Percentiles rank a stretch among this genome's conserved stretches.
Conservation (phyloP, 495 filamentous ascomycete genomes). For the Bombardia bombarda region DNA sequence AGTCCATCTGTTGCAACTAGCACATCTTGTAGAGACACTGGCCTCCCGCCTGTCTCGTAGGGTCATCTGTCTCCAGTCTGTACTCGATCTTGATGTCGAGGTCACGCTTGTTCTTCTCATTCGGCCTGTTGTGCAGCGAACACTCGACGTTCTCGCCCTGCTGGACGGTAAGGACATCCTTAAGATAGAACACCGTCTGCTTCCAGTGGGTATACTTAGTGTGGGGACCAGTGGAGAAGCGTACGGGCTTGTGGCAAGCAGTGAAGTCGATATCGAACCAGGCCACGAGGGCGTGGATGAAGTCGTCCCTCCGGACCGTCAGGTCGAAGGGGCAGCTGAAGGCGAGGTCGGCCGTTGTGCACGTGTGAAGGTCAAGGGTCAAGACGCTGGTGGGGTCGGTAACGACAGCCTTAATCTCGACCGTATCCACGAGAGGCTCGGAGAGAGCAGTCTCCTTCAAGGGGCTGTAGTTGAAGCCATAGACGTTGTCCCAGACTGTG, state of each 20-base stretch:
- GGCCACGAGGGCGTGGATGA: slow-evolving; percentile 88
- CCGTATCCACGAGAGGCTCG: slow-evolving; percentile 64
- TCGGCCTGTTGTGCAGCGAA: slow-evolving; percentile 72
- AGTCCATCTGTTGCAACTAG: no score
- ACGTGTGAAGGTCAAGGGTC: slow-evolving; percentile 66
- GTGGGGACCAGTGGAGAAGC: slow-evolving; percentile 80
- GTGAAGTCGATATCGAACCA: slow-evolving; percentile 99
- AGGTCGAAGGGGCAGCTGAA: slow-evolving; percentile 62
- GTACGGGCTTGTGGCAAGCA: slow-evolving; percentile 80
- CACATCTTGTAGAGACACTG: slow-evolving; percentile 87
- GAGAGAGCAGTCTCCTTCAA: slow-evolving; percentile 63
- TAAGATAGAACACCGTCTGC: slow-evolving; percentile 86
- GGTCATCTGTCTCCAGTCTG: slow-evolving; percentile 66
- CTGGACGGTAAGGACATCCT: slow-evolving; percentile 77
- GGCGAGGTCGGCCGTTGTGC: slow-evolving; percentile 54
- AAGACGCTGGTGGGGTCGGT: slow-evolving; percentile 61
- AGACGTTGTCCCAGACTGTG: slow-evolving; percentile 79
- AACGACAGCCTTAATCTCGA: slow-evolving; percentile 67
- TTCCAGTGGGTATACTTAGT: slow-evolving; percentile 95
- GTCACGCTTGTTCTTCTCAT: slow-evolving; percentile 88
- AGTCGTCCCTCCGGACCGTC: slow-evolving; percentile 69
- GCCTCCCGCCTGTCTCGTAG: slow-evolving; percentile 57
- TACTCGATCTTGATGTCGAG: slow-evolving; percentile 87
- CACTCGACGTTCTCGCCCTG: slow-evolving; percentile 67
- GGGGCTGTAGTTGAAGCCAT: slow-evolving; percentile 69